Evolutionary conservation across 2,329 filamentous ascomycete genomes (phyloP).

Genomic region (Fusarium devonianum): DNA sequence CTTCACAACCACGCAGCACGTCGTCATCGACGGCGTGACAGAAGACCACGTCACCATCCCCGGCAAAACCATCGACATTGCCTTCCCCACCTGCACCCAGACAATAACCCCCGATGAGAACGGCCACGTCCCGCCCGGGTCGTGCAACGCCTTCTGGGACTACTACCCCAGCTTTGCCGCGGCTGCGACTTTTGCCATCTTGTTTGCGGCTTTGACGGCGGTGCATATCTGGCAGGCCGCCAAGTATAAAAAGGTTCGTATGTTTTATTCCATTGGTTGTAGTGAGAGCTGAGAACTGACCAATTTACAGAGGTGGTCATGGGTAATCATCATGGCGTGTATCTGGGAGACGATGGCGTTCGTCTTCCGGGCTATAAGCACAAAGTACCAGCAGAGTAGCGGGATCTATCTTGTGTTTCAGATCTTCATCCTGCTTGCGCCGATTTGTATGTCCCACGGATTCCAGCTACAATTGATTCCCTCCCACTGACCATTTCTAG

Average conservation of each 20-base stretch:
- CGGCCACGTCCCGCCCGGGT: constrained; percentile 45
- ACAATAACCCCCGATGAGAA: constrained; percentile 46
- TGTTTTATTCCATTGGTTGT: constrained; percentile 20
- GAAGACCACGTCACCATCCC: constrained; percentile 34
- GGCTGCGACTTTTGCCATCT: constrained; percentile 38
- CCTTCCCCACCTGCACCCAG: constrained; percentile 48
- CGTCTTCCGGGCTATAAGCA: constrained; percentile 32
- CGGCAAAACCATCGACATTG: constrained; percentile 44
- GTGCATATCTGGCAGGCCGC: constrained; percentile 35
- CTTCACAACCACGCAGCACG: constrained; percentile 43
- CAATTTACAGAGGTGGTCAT: constrained; percentile 41
- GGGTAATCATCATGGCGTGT: constrained; percentile 50
- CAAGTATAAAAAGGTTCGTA: constrained; percentile 35
- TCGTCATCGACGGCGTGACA: constrained; percentile 33
- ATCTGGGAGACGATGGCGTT: constrained; percentile 38
- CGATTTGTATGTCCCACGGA: constrained; percentile 28
- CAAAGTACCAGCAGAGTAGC: constrained; percentile 27
- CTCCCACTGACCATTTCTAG: constrained; percentile 30
- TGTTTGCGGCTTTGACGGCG: constrained; percentile 35
- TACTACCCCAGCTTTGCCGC: constrained; percentile 46
- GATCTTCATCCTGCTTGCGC: constrained; percentile 36
- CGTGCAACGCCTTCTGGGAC: constrained; percentile 43
- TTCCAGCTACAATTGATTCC: rapidly evolving
- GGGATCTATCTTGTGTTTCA: constrained; percentile 33
- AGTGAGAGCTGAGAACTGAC: not conserved